A percentile compares a stretch with the other conserved stretches of the same genome.
These are phyloP conservation scores for Puccinia triticina DNA, from an alignment of 1,284 basidiomycete species.

Conservation along the genomic window DNA sequence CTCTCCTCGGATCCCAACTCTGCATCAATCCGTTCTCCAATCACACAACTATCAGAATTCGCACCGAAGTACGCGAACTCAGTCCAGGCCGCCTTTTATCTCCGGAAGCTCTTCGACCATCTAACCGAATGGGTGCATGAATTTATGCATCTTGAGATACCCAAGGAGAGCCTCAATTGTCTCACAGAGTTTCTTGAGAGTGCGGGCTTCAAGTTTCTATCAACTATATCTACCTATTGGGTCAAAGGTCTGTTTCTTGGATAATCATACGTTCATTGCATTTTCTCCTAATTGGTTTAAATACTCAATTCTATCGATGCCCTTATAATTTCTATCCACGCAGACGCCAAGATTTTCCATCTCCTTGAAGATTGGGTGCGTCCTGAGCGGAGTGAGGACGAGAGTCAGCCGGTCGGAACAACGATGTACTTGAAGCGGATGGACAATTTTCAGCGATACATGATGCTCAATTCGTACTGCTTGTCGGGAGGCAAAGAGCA, in stretches of 20 bases:
- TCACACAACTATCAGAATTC: conserved; percentile 64
- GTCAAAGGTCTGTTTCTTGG: conserved; percentile 68
- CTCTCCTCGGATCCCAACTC: conserved; percentile 71
- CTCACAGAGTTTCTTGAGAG: conserved; percentile 77
- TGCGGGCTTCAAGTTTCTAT: conserved; percentile 83
- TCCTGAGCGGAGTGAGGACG: conserved; percentile 57
- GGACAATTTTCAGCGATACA: conserved; percentile 79
- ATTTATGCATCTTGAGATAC: conserved; percentile 77
- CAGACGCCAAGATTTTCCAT: conserved; percentile 83
- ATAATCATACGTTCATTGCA: background rate
- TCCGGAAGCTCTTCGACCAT: conserved; percentile 77
- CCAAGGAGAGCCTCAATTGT: conserved; percentile 70
- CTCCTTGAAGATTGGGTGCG: conserved; percentile 80
- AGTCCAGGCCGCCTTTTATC: conserved; percentile 78
- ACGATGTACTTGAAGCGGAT: conserved; percentile 71
- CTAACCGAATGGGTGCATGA: conserved; percentile 84
- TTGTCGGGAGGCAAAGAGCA: conserved; percentile 76
- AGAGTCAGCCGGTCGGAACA: conserved; percentile 55
- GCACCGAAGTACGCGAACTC: conserved; percentile 78
- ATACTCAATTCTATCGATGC: background rate
- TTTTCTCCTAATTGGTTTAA: background rate
- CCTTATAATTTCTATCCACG: background rate
- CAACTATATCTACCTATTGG: conserved; percentile 80
- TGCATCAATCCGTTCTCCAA: conserved; percentile 64
- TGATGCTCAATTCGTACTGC: conserved; percentile 77